A percentile compares a stretch with the other conserved stretches of the same genome.
These are phyloP conservation scores for Patellifolia procumbens DNA, from an alignment of 179 eudicot genomes.

Conservation along the genomic window DNA sequence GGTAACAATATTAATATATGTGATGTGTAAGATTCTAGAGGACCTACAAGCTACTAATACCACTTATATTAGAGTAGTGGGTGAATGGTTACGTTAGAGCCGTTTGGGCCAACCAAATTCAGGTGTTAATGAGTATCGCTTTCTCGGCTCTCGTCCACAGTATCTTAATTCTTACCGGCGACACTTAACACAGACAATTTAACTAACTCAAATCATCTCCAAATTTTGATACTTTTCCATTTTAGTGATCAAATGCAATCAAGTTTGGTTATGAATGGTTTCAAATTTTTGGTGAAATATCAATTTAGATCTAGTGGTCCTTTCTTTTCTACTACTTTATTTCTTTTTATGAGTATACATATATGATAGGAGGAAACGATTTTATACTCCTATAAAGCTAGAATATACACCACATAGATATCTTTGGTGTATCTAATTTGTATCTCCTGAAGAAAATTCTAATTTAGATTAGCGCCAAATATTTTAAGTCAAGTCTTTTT, in stretches of 20 bases:
- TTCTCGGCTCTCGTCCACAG: conserved; percentile 10
- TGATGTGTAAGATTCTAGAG: not conserved
- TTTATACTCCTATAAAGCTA: too few relatives aligned
- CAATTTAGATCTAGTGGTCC: not conserved
- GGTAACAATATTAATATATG: not conserved
- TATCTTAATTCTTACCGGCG: too few relatives aligned
- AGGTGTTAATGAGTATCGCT: not conserved
- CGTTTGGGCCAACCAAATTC: conserved; percentile 14
- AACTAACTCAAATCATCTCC: not conserved
- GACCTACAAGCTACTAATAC: conserved; percentile 1
- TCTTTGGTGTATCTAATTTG: not conserved
- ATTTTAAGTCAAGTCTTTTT: too few relatives aligned
- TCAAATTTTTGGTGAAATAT: not conserved
- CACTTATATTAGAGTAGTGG: conserved; percentile 12
- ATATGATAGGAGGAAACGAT: not conserved
- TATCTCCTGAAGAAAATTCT: too few relatives aligned
- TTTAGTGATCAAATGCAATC: not conserved
- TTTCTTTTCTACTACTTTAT: not conserved
- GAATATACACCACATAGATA: not conserved
- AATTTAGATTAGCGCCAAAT: too few relatives aligned
- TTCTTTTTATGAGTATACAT: not conserved
- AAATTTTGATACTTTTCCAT: not conserved
- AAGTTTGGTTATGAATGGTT: conserved; percentile 3
- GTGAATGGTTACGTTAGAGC: conserved; percentile 18
- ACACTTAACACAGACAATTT: conserved; percentile 5